phyloP scores from a whole-genome alignment of 2,329 filamentous ascomycete genomes.

The Thielaviopsis populi region DNA sequence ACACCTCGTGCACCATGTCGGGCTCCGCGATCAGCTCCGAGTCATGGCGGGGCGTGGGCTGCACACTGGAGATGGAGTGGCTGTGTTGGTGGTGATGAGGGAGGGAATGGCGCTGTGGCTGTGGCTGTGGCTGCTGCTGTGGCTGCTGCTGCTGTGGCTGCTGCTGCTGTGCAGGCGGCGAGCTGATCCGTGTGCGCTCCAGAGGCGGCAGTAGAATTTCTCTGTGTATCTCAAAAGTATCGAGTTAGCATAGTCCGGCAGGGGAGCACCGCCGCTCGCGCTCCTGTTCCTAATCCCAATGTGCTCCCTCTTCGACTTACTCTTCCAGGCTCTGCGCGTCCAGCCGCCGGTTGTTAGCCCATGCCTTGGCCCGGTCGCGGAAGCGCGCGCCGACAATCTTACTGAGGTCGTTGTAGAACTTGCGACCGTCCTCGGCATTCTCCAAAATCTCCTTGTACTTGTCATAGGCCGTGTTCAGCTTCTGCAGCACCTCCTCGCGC shows the following conservation, averaged over 20 bases:
- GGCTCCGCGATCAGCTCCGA: constrained; percentile 3
- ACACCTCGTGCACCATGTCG: constrained; percentile 14
- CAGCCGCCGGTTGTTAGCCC: constrained; percentile 64
- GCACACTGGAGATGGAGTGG: not conserved
- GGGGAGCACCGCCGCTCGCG: no score
- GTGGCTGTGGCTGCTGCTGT: constrained; percentile 23
- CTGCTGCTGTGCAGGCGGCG: constrained; percentile 6
- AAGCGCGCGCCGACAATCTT: constrained; percentile 70
- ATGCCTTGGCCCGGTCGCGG: constrained; percentile 59
- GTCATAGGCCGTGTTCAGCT: constrained; percentile 77
- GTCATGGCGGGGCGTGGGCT: constrained; percentile 12
- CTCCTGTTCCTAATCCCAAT: no score
- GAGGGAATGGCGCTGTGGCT: constrained; percentile 18
- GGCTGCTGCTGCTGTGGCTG: constrained; percentile 30
- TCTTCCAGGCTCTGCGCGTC: constrained; percentile 68
- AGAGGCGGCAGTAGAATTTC: constrained; percentile 39
- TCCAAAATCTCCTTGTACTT: constrained; percentile 93
- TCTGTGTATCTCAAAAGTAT: constrained; percentile 22
- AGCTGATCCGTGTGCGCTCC: constrained; percentile 17
- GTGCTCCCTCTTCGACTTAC: constrained; percentile 33
- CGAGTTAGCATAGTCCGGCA: no score
- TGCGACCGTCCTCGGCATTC: constrained; percentile 79
- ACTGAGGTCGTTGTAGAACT: constrained; percentile 93
- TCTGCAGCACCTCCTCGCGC: constrained; percentile 73
- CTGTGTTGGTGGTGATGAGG: constrained; percentile 12